Conservation (phyloP, 2,329 filamentous ascomycete species). For the Talaromyces sp. region DNA sequence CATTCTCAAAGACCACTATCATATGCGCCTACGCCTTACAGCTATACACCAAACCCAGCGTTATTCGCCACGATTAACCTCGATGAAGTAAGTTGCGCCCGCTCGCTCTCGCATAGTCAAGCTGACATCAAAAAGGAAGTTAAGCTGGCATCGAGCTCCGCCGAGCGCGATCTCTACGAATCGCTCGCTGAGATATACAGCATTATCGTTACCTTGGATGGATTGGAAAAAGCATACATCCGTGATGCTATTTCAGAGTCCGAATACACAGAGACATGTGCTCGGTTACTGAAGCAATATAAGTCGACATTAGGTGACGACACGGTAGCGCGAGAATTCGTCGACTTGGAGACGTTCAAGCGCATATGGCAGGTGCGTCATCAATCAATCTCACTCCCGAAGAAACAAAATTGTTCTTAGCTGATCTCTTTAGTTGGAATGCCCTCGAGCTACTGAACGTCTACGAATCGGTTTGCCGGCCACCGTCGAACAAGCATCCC, state of each 20-base stretch:
- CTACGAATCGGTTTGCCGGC: conserved; percentile 89
- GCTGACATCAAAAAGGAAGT: conserved; percentile 65
- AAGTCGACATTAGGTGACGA: conserved; percentile 91
- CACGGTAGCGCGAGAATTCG: conserved; percentile 81
- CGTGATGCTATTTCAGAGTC: conserved; percentile 89
- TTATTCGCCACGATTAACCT: conserved; percentile 88
- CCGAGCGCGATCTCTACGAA: conserved; percentile 89
- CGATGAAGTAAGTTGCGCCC: conserved; percentile 65
- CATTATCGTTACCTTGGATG: conserved; percentile 92
- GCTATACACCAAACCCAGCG: conserved; percentile 81
- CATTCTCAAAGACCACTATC: conserved; percentile 59
- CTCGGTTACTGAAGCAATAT: conserved; percentile 91
- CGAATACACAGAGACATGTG: conserved; percentile 96
- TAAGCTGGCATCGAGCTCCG: conserved; percentile 79
- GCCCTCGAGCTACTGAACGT: conserved; percentile 87
- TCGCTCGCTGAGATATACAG: conserved; percentile 96
- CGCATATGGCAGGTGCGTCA: conserved; percentile 78
- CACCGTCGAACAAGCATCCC: conserved; percentile 63
- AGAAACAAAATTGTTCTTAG: conserved; percentile 1
- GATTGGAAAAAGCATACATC: conserved; percentile 92
- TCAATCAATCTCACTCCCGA: neutral
- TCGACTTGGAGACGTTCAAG: conserved; percentile 87
- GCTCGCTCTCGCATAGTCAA: conserved; percentile 17
- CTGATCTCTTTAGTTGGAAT: conserved; percentile 67
- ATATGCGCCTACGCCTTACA: conserved; percentile 86